Percentiles rank a stretch among this genome's conserved stretches.
Evolutionary conservation across 2,329 filamentous ascomycete species (phyloP).

Genomic region (Scedosporium boydii): DNA sequence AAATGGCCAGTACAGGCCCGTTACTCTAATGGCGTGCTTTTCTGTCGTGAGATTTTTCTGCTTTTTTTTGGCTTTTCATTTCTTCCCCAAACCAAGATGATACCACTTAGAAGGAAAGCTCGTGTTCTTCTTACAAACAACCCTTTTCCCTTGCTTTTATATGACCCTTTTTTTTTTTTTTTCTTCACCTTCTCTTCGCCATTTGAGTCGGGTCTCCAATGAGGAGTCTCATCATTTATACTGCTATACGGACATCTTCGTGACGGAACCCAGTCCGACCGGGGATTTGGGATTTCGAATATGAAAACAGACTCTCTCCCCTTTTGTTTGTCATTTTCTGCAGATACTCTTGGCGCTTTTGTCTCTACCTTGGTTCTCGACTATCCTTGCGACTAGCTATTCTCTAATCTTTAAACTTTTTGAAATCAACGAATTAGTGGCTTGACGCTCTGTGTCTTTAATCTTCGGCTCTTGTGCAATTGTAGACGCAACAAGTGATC

Average conservation of each 20-base stretch:
- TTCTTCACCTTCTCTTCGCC: background rate
- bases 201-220: background rate
- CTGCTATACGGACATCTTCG: background rate
- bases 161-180: background rate
- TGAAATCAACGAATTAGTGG: background rate
- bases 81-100: slow-evolving; percentile 12
- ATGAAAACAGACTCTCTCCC: background rate
- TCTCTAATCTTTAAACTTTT: background rate
- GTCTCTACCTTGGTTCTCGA: background rate
- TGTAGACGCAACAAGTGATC: too few species aligned
- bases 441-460: background rate
- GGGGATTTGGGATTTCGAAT: slow-evolving; percentile 2
- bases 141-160: slow-evolving; percentile 1
- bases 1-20: background rate
- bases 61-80: slow-evolving; percentile 8
- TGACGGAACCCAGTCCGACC: background rate
- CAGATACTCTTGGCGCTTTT: background rate
- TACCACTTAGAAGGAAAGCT: slow-evolving; percentile 13
- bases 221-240: background rate
- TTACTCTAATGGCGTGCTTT: background rate
- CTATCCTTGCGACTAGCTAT: background rate
- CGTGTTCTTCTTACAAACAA: slow-evolving; percentile 3
- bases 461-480: too few species aligned
- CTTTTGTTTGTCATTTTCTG: slow-evolving; percentile 1
- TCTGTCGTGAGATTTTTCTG: background rate